Base-by-base conservation (phyloP, 495 filamentous ascomycete species). In the Aspergillus affinis region DNA sequence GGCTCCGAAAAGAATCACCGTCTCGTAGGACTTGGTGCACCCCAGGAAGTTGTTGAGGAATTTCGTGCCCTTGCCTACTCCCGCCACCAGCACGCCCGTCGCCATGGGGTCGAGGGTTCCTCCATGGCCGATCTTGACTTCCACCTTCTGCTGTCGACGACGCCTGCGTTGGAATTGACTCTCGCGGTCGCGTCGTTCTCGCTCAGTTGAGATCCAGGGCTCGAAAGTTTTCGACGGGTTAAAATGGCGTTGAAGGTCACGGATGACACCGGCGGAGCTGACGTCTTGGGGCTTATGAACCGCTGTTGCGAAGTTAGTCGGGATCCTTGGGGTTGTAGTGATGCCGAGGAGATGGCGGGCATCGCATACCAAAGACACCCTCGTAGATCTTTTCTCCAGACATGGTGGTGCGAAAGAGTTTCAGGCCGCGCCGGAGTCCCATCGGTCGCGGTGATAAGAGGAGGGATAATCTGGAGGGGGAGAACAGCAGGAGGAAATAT, bases 111-210 rank as follows among this genome's bases (percentile, higher is more conserved):
- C 94, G 4, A 99, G 82, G 0, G 94, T 99, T 32, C 94, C 94
- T 36, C 95, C 94, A 76, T 99, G 94, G 19, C 94, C 94, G 65
- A 98, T 88, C 78, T 99, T 99, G 60, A 98, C 88, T 58, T 90
- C 81, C 8, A 89, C 60, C 0, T 81, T 74, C 41, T 76, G 65
- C 47, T 75, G 68, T 72, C 85, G 86, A 65, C 80, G 75, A 20
- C 83, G 82, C 46, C 78, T 77, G 27, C 78, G 79, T 70, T 88
- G 82, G 67, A 72, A 80, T 9, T 76, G 70, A 21, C 68, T 78
- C 62, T 93, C 84, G 7, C 72, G 65, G 1, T 74, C 68, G 46
- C 86, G 83, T 4, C 62, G 69, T 0, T 66, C 71, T 17, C 67
- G 76, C 65, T 93, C 90, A 20, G 77, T 67, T 4, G 82, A 70